Evolutionary conservation across 2,329 filamentous ascomycete genomes (phyloP).

Genomic region (Curvularia sp.): DNA sequence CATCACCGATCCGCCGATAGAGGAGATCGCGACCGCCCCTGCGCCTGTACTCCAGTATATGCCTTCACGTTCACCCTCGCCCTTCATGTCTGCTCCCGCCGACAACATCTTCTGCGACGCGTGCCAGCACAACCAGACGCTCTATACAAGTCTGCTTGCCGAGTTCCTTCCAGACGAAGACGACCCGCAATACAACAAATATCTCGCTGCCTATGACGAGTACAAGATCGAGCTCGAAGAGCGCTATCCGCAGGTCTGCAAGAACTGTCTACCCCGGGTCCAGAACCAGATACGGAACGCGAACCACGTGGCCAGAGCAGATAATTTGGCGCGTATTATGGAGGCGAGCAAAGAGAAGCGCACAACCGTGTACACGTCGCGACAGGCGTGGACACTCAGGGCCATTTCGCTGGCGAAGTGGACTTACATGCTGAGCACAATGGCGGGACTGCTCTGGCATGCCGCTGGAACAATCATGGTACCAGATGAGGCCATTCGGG

Average conservation of each 20-base stretch:
- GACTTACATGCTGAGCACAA: slow-evolving; percentile 52
- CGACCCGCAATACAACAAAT: slow-evolving; percentile 72
- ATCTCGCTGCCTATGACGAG: slow-evolving; percentile 71
- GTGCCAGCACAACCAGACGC: slow-evolving; percentile 87
- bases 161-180: slow-evolving; percentile 75
- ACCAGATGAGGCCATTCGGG: slow-evolving; percentile 17
- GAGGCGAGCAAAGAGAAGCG: slow-evolving; percentile 59
- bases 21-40: slow-evolving; percentile 51
- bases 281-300: slow-evolving; percentile 72
- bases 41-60: slow-evolving; percentile 31
- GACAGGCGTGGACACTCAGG: slow-evolving; percentile 55
- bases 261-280: slow-evolving; percentile 77
- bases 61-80: slow-evolving; percentile 38
- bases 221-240: slow-evolving; percentile 78
- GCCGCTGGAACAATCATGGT: slow-evolving; percentile 31
- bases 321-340: slow-evolving; percentile 77
- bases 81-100: slow-evolving; percentile 33
- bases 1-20: slow-evolving; percentile 81
- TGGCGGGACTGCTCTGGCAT: slow-evolving; percentile 49
- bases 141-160: slow-evolving; percentile 77
- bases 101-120: slow-evolving; percentile 70
- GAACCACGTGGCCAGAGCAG: slow-evolving; percentile 83
- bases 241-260: slow-evolving; percentile 88
- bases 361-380: slow-evolving; percentile 35
- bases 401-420: slow-evolving; percentile 55